These are phyloP conservation scores for Sphaerulina populicola DNA, from an alignment of 2,329 filamentous ascomycete genomes.

Conservation along the genomic window DNA sequence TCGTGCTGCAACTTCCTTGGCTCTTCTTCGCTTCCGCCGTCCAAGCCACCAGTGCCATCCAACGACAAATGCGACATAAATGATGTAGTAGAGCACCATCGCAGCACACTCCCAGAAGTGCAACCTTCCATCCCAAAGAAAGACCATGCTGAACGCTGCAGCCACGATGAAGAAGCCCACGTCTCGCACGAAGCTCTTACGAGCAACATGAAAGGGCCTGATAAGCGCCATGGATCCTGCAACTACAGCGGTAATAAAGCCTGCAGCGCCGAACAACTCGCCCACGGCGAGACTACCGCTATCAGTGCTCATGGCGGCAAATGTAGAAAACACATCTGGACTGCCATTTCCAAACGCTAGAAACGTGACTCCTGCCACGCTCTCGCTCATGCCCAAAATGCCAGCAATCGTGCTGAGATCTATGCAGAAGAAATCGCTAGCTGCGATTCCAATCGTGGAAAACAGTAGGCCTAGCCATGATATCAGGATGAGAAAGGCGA, in stretches of 20 bases:
- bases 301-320: slow-evolving; percentile 93
- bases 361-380: slow-evolving; percentile 90
- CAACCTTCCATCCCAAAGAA: slow-evolving; percentile 75
- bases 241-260: slow-evolving; percentile 94
- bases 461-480: slow-evolving; percentile 85
- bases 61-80: slow-evolving; percentile 84
- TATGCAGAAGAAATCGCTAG: slow-evolving; percentile 96
- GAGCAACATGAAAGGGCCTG: slow-evolving; percentile 85
- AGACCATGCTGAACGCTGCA: slow-evolving; percentile 75
- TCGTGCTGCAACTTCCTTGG: slow-evolving; percentile 62
- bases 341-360: slow-evolving; percentile 96
- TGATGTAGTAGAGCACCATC: slow-evolving; percentile 86
- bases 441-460: slow-evolving; percentile 93
- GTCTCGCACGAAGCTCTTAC: slow-evolving; percentile 82
- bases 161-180: slow-evolving; percentile 86
- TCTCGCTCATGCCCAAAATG: slow-evolving; percentile 88
- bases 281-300: slow-evolving; percentile 95
- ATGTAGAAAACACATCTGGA: slow-evolving; percentile 96
- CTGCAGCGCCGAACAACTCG: slow-evolving; percentile 86
- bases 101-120: slow-evolving; percentile 78
- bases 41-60: slow-evolving; percentile 82
- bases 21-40: slow-evolving; percentile 52
- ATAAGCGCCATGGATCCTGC: slow-evolving; percentile 95
- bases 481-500: slow-evolving; percentile 72
- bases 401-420: slow-evolving; percentile 88